These are phyloP conservation scores for Pseudozyma sp. DNA, from an alignment of 1,284 basidiomycete genomes.

Conservation along the genomic window DNA sequence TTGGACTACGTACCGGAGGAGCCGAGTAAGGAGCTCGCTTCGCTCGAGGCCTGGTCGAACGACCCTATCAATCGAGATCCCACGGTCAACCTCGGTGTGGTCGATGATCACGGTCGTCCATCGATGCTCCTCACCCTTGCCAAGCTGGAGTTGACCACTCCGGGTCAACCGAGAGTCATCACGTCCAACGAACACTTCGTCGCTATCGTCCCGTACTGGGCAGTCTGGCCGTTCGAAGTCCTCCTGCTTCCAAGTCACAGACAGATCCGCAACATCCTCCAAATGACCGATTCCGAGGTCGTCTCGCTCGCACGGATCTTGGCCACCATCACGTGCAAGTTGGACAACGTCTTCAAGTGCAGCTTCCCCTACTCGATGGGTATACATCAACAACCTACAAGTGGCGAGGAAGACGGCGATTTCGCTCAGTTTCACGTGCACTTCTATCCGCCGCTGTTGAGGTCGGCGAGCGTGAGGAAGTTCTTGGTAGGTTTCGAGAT, in stretches of 20 bases:
- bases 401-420: conserved; percentile 66
- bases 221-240: conserved; percentile 92
- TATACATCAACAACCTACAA: conserved; percentile 78
- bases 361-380: conserved; percentile 98
- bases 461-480: conserved; percentile 85
- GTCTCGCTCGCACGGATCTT: conserved; percentile 71
- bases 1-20: conserved; percentile 65
- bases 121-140: conserved; percentile 89
- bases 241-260: conserved; percentile 70
- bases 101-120: conserved; percentile 75
- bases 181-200: conserved; percentile 81
- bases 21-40: conserved; percentile 56
- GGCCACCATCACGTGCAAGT: conserved; percentile 61
- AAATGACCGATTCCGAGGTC: conserved; percentile 52
- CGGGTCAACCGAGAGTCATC: conserved; percentile 76
- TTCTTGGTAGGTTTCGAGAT: conserved; percentile 94
- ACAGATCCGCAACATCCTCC: conserved; percentile 54
- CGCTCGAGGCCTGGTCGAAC: conserved; percentile 51
- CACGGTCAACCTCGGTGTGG: conserved; percentile 69
- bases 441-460: conserved; percentile 86
- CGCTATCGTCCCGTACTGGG: conserved; percentile 94
- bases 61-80: conserved; percentile 35
- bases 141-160: conserved; percentile 75
- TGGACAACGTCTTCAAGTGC: conserved; percentile 71
- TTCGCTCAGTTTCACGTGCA: conserved; percentile 86